A percentile compares a stretch with the other conserved stretches of the same genome.
phyloP scores from a whole-genome alignment of 805 yeast species.

The Ogataea pini region DNA sequence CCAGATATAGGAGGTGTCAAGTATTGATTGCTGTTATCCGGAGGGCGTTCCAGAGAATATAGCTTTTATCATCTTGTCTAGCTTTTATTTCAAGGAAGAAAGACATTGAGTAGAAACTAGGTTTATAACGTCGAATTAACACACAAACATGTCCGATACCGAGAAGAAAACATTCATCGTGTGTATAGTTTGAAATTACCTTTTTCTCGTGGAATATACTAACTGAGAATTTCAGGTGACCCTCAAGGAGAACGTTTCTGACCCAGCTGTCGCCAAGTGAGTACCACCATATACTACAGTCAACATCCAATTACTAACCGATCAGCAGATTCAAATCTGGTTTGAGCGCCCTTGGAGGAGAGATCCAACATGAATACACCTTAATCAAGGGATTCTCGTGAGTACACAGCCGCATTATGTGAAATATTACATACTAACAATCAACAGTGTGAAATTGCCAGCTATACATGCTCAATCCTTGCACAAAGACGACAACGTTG shows the following conservation, averaged over 20 bases:
- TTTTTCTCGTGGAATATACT: no score
- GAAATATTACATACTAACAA: not conserved
- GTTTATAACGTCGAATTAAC: slow-evolving; percentile 1
- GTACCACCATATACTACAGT: no score
- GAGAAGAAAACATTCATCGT: slow-evolving; percentile 37
- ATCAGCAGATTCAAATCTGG: slow-evolving; percentile 44
- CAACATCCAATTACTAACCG: no score
- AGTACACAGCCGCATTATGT: slow-evolving; percentile 15
- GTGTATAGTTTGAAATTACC: slow-evolving; percentile 12
- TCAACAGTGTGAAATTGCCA: slow-evolving; percentile 51
- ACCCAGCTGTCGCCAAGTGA: slow-evolving; percentile 34
- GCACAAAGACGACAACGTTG: slow-evolving; percentile 51
- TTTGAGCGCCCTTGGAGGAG: slow-evolving; percentile 56
- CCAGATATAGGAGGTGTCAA: slow-evolving; percentile 8
- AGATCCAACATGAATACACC: slow-evolving; percentile 57
- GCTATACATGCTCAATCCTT: slow-evolving; percentile 49
- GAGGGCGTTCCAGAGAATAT: not conserved
- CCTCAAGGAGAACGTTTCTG: slow-evolving; percentile 38
- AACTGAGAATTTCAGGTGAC: slow-evolving; percentile 36
- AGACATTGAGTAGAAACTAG: no score
- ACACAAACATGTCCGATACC: slow-evolving; percentile 14
- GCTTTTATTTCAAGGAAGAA: no score
- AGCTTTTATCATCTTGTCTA: not conserved
- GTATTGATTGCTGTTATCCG: slow-evolving; percentile 3
- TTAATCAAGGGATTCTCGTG: slow-evolving; percentile 67